Percentiles rank a stretch among this genome's conserved stretches.
phyloP scores from a whole-genome alignment of 768 basidiomycete species.

The Boletus subcaerulescens region DNA sequence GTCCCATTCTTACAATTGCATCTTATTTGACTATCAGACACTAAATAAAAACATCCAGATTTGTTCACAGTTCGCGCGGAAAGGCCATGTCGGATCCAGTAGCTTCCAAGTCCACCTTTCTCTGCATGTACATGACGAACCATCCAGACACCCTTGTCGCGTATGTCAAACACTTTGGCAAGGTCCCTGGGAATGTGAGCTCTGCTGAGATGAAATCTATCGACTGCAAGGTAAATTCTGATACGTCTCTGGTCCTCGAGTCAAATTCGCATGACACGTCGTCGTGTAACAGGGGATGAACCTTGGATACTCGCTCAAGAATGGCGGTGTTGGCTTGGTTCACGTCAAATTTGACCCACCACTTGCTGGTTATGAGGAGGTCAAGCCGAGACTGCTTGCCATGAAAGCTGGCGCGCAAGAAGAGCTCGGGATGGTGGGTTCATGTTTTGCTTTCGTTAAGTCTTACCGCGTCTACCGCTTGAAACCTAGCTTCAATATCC shows the following conservation, averaged over 20 bases:
- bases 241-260: neutral
- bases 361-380: constrained; percentile 71
- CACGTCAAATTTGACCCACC: constrained; percentile 67
- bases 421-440: constrained; percentile 70
- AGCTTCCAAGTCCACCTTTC: constrained; percentile 69
- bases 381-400: constrained; percentile 71
- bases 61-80: neutral
- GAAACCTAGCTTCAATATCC: constrained; percentile 55
- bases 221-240: constrained; percentile 52
- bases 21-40: too few relatives aligned
- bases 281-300: constrained; percentile 56
- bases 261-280: neutral
- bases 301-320: constrained; percentile 57
- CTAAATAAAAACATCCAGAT: too few relatives aligned
- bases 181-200: constrained; percentile 50
- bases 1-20: too few relatives aligned
- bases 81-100: constrained; percentile 64
- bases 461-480: too few relatives aligned
- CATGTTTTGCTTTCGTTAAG: neutral
- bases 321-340: constrained; percentile 43
- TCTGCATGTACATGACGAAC: constrained; percentile 81
- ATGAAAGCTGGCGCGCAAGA: constrained; percentile 85
- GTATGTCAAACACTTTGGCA: constrained; percentile 76
- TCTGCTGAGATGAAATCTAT: constrained; percentile 73
- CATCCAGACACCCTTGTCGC: constrained; percentile 85